Conservation (phyloP, 768 basidiomycete genomes). For the Antrodiella citrinella region DNA sequence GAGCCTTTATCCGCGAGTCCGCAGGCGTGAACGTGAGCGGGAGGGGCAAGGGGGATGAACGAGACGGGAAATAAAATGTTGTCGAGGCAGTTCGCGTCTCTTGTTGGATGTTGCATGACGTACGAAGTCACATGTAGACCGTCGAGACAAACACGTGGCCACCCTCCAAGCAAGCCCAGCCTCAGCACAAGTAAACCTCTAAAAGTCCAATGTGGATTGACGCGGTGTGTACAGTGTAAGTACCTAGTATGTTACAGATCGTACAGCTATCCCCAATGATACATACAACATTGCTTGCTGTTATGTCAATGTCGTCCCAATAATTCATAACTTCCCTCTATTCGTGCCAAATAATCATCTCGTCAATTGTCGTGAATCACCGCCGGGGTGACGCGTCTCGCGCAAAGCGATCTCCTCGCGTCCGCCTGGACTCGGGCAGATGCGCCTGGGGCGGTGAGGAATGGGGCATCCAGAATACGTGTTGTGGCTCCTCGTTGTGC, state of each 20-base stretch:
- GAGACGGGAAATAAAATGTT: neutral
- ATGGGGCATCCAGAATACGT: conserved; percentile 23
- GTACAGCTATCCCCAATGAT: neutral
- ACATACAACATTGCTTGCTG: neutral
- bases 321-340: neutral
- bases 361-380: conserved; percentile 21
- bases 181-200: neutral
- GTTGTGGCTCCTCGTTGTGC: conserved; percentile 20
- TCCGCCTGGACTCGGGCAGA: conserved; percentile 14
- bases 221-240: neutral
- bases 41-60: neutral
- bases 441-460: conserved; percentile 18
- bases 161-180: neutral
- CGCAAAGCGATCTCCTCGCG: conserved; percentile 29
- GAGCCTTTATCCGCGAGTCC: too few relatives aligned
- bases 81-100: neutral
- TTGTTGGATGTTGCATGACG: too few relatives aligned
- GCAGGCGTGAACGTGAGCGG: too few relatives aligned
- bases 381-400: conserved; percentile 37
- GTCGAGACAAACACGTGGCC: neutral
- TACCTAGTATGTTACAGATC: neutral
- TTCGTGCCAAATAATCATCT: neutral
- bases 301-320: neutral
- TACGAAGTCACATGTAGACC: neutral
- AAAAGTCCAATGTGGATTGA: neutral